phyloP scores from a whole-genome alignment of 2,329 filamentous ascomycete species.

The Neofusicoccum kwambonambiense region DNA sequence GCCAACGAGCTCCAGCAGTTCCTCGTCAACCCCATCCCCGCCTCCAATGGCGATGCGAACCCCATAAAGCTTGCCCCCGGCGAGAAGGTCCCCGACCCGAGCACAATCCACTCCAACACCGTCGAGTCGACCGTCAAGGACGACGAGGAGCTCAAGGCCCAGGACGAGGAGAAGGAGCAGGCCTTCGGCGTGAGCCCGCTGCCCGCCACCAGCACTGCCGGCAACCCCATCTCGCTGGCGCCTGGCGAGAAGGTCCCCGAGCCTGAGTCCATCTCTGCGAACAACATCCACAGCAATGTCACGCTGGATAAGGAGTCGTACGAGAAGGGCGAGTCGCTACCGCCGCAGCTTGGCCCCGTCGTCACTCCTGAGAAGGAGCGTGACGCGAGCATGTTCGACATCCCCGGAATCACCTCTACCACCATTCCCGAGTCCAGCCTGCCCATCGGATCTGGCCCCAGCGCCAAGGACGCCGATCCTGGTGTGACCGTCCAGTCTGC shows the following conservation, averaged over 20 bases:
- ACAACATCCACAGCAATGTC: constrained; percentile 66
- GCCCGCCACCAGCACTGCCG: constrained; percentile 56
- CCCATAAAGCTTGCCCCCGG: constrained; percentile 76
- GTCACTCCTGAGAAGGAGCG: constrained; percentile 45
- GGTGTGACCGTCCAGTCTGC: constrained; percentile 44
- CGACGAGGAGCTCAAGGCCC: constrained; percentile 29
- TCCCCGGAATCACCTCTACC: constrained; percentile 55
- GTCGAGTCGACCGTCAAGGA: constrained; percentile 59
- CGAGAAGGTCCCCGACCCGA: constrained; percentile 71
- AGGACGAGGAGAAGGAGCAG: constrained; percentile 40
- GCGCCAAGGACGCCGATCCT: constrained; percentile 37
- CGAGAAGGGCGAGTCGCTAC: constrained; percentile 67
- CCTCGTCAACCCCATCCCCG: constrained; percentile 59
- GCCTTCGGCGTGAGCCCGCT: constrained; percentile 59
- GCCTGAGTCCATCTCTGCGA: constrained; percentile 60
- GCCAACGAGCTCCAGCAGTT: constrained; percentile 50
- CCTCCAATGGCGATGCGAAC: constrained; percentile 64
- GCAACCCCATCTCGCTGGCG: constrained; percentile 77
- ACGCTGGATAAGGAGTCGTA: constrained; percentile 80
- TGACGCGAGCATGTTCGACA: constrained; percentile 45
- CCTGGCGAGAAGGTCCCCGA: constrained; percentile 81
- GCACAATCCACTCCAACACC: constrained; percentile 65
- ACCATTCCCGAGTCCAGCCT: constrained; percentile 82
- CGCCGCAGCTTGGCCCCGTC: constrained; percentile 46
- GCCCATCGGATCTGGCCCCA: constrained; percentile 54